These are phyloP conservation scores for Leucocoprinus sp. DNA, from an alignment of 768 basidiomycete species.

Conservation along the genomic window DNA sequence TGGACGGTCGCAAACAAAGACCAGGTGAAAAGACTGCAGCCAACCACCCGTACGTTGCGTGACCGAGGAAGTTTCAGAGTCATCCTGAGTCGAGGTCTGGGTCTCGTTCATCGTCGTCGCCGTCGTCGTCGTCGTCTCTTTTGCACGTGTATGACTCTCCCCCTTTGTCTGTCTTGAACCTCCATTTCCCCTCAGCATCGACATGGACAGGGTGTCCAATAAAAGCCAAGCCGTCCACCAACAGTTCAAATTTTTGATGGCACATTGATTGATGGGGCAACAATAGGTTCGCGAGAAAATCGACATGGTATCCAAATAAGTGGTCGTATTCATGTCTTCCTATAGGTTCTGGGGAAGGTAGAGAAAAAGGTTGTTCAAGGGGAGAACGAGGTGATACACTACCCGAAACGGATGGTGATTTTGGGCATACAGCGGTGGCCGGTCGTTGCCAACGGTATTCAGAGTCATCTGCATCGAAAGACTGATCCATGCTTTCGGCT, in stretches of 20 bases:
- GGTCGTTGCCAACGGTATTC: conserved; percentile 64
- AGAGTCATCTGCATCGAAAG: conserved; percentile 25
- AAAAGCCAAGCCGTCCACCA: conserved; percentile 88
- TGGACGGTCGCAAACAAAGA: conserved; percentile 81
- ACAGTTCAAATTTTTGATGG: conserved; percentile 89
- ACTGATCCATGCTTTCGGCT: conserved; percentile 17
- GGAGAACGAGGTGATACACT: conserved; percentile 31
- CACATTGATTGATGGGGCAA: conserved; percentile 75
- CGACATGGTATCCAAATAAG: conserved; percentile 73
- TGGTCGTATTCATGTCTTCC: conserved; percentile 48
- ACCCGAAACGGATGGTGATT: conserved; percentile 45
- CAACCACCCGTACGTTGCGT: conserved; percentile 37
- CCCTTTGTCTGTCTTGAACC: conserved; percentile 58
- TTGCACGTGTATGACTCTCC: conserved; percentile 43
- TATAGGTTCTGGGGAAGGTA: conserved; percentile 32
- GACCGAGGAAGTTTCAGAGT: conserved; percentile 21
- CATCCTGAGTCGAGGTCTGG: conserved; percentile 25
- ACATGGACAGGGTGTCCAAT: conserved; percentile 91
- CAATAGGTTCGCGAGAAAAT: conserved; percentile 74
- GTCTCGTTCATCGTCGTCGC: too few relatives aligned
- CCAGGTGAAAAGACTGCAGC: conserved; percentile 78
- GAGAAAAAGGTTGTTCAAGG: conserved; percentile 35
- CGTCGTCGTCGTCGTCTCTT: too few relatives aligned
- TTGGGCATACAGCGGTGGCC: conserved; percentile 32
- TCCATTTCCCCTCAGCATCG: conserved; percentile 67